phyloP scores from a whole-genome alignment of 257 asterid genomes.

The Jacaranda copaia region DNA sequence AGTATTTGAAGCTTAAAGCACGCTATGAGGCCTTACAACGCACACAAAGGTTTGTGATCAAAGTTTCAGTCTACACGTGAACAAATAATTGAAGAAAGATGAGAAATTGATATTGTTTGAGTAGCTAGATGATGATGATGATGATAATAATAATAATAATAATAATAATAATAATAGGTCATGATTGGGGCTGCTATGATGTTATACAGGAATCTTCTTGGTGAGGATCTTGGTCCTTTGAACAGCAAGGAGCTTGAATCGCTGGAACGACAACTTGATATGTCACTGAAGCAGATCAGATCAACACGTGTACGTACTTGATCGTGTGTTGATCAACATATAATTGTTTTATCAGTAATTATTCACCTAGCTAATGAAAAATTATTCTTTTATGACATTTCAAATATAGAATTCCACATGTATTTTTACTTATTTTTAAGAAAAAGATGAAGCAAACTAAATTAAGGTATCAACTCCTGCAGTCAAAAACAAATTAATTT shows the following conservation, averaged over 20 bases:
- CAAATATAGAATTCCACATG: too few relatives aligned
- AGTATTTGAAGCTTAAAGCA: constrained; percentile 91
- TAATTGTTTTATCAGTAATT: not conserved
- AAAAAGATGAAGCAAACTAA: too few relatives aligned
- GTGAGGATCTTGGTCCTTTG: constrained; percentile 95
- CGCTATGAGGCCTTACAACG: constrained; percentile 96
- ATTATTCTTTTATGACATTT: too few relatives aligned
- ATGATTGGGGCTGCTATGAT: too few relatives aligned
- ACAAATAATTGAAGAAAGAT: too few relatives aligned
- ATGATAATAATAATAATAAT: too few relatives aligned
- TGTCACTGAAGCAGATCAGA: constrained; percentile 94
- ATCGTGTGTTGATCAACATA: not conserved
- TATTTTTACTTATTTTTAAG: too few relatives aligned
- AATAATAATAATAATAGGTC: not conserved
- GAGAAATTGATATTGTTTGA: not conserved
- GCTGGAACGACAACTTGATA: constrained; percentile 89
- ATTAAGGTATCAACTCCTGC: too few relatives aligned
- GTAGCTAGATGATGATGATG: too few relatives aligned
- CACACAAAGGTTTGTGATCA: constrained; percentile 70
- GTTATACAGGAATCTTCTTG: constrained; percentile 78
- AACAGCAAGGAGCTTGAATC: constrained; percentile 98
- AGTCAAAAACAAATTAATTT: too few relatives aligned
- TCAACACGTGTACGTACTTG: constrained; percentile 80
- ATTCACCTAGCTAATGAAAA: not conserved
- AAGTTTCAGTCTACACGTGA: not conserved